A percentile compares a stretch with the other conserved stretches of the same genome.
Evolutionary conservation across 768 basidiomycete genomes (phyloP).

Genomic region (Lentinula raphanica): DNA sequence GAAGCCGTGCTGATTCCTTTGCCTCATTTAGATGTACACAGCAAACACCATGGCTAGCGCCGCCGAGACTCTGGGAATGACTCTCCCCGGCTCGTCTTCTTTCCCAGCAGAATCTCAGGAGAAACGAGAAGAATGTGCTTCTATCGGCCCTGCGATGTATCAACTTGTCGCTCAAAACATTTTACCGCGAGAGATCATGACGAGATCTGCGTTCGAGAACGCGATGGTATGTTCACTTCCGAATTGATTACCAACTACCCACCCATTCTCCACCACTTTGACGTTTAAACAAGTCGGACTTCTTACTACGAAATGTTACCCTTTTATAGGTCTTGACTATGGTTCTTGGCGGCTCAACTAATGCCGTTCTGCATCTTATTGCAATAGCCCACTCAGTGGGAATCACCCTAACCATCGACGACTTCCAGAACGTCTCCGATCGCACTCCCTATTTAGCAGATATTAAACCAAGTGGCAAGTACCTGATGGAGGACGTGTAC

Average conservation of each 20-base stretch:
- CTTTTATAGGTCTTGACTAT: constrained; percentile 78
- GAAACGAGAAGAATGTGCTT: constrained; percentile 79
- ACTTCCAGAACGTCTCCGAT: constrained; percentile 92
- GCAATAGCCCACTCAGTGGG: constrained; percentile 96
- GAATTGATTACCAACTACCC: not conserved
- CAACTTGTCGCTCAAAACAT: constrained; percentile 89
- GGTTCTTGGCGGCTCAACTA: constrained; percentile 96
- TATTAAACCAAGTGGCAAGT: constrained; percentile 95
- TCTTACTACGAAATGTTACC: not conserved
- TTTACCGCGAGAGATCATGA: constrained; percentile 95
- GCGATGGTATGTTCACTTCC: constrained; percentile 67
- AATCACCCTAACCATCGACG: constrained; percentile 81
- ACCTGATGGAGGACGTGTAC: constrained; percentile 97
- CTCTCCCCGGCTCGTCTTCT: constrained; percentile 93
- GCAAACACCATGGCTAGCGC: constrained; percentile 98
- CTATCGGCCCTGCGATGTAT: constrained; percentile 77
- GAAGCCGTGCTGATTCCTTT: not conserved
- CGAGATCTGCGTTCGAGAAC: constrained; percentile 92
- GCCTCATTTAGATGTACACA: constrained; percentile 77
- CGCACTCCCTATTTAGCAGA: constrained; percentile 92
- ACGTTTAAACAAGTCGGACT: not conserved
- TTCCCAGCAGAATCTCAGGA: constrained; percentile 92
- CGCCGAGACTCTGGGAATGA: constrained; percentile 93
- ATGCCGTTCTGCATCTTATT: constrained; percentile 94
- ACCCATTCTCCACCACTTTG: not conserved